These are phyloP conservation scores for Kondoa malvinella DNA, from an alignment of 768 basidiomycete species.

Conservation along the genomic window DNA sequence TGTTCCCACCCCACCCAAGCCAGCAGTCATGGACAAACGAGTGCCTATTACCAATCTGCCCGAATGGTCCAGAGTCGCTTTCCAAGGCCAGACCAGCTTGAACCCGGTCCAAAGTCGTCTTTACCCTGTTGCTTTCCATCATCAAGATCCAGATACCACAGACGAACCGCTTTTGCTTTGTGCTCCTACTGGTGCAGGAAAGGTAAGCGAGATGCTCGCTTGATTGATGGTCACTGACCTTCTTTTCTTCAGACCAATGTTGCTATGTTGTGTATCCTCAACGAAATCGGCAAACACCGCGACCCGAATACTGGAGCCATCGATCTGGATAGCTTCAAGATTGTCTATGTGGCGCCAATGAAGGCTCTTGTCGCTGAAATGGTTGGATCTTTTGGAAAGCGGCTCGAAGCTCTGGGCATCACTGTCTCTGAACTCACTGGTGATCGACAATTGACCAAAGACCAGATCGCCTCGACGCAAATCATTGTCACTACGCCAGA, in stretches of 20 bases:
- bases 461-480: constrained; percentile 89
- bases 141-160: constrained; percentile 38
- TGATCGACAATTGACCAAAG: constrained; percentile 93
- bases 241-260: constrained; percentile 63
- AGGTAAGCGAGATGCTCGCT: constrained; percentile 41
- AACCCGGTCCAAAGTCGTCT: constrained; percentile 88
- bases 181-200: constrained; percentile 95
- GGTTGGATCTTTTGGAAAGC: constrained; percentile 79
- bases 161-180: constrained; percentile 91
- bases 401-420: constrained; percentile 55
- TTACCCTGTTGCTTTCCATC: constrained; percentile 64
- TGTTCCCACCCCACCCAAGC: constrained; percentile 72
- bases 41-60: constrained; percentile 60
- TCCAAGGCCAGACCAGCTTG: constrained; percentile 52
- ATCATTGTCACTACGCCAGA: constrained; percentile 98
- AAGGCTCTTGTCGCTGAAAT: constrained; percentile 98
- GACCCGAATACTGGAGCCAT: constrained; percentile 61
- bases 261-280: constrained; percentile 83
- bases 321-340: constrained; percentile 80
- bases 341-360: constrained; percentile 97
- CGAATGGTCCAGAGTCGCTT: constrained; percentile 71
- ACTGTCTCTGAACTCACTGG: constrained; percentile 90
- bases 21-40: constrained; percentile 36
- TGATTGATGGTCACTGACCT: constrained; percentile 10
- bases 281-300: constrained; percentile 75